Percentiles rank a stretch among this genome's conserved stretches.
Evolutionary conservation across 192 early-diverging fungal species (phyloP).

Genomic region (Backusella macrospora): DNA sequence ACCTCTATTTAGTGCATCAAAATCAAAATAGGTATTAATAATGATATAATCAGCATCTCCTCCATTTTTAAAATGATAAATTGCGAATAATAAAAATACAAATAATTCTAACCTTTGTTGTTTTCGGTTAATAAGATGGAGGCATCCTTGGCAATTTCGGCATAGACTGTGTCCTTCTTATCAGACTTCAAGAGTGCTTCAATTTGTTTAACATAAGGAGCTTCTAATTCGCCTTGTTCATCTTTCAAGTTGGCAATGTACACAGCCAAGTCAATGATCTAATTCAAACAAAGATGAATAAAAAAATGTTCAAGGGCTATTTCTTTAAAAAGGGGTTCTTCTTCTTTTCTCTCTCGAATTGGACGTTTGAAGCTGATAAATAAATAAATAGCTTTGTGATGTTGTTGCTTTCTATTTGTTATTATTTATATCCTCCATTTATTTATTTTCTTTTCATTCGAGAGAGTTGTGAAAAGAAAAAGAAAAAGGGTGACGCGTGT

Average conservation of each 20-base stretch:
- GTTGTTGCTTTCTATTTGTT: not conserved
- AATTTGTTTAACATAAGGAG: constrained; percentile 52
- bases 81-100: constrained; percentile 16
- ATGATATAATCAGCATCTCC: constrained; percentile 56
- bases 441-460: not conserved
- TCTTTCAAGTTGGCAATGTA: constrained; percentile 64
- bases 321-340: not conserved
- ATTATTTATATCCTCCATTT: too few relatives aligned
- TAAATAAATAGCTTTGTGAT: not conserved
- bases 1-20: constrained; percentile 46
- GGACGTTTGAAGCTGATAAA: not conserved
- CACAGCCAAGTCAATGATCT: constrained; percentile 74
- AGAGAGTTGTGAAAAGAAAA: not conserved
- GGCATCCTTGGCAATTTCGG: constrained; percentile 59
- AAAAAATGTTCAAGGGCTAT: not conserved
- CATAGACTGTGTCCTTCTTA: constrained; percentile 60
- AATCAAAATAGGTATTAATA: constrained; percentile 9
- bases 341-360: not conserved
- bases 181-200: constrained; percentile 56
- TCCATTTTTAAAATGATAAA: too few relatives aligned
- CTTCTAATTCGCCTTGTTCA: constrained; percentile 49
- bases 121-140: constrained; percentile 56
- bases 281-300: not conserved
- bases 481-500: constrained; percentile 11
- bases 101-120: constrained; percentile 53